Conservation (phyloP, 768 basidiomycete genomes). For the Candolleomyces efflorescens region DNA sequence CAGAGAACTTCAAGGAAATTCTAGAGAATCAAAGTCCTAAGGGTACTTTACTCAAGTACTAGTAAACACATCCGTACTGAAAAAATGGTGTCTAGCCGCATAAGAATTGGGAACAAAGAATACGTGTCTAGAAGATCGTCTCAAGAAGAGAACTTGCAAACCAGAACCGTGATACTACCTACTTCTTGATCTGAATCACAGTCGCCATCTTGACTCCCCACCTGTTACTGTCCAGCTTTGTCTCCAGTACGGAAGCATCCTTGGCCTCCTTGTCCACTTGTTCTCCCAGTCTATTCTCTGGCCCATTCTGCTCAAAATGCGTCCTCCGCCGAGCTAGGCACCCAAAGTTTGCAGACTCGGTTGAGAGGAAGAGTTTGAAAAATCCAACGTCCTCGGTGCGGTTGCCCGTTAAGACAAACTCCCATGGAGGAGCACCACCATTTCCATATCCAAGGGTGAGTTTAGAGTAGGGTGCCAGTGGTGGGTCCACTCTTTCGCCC, state of each 20-base stretch:
- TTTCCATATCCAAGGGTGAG: conserved; percentile 38
- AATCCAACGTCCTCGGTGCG: conserved; percentile 36
- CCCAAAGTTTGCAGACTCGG: conserved; percentile 28
- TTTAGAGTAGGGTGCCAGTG: conserved; percentile 19
- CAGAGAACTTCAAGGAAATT: too few species aligned
- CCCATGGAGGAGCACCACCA: conserved; percentile 26
- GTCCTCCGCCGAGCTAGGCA: conserved; percentile 26
- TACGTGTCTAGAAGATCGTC: too few species aligned
- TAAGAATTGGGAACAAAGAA: too few species aligned
- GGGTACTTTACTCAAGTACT: too few species aligned
- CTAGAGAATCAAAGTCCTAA: too few species aligned
- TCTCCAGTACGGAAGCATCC: background rate
- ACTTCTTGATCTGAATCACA: background rate
- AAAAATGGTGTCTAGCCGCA: too few species aligned
- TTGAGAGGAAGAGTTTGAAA: conserved; percentile 40
- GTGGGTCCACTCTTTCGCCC: conserved; percentile 22
- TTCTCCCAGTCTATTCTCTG: background rate
- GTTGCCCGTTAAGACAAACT: conserved; percentile 24
- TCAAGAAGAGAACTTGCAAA: too few species aligned
- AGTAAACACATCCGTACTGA: too few species aligned
- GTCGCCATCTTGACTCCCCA: background rate
- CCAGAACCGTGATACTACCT: background rate
- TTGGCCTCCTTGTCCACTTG: background rate
- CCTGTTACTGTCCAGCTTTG: background rate
- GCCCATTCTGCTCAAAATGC: conserved; percentile 18